Conservation (phyloP, 2,329 filamentous ascomycete species). For the Sphaerulina musiva region DNA sequence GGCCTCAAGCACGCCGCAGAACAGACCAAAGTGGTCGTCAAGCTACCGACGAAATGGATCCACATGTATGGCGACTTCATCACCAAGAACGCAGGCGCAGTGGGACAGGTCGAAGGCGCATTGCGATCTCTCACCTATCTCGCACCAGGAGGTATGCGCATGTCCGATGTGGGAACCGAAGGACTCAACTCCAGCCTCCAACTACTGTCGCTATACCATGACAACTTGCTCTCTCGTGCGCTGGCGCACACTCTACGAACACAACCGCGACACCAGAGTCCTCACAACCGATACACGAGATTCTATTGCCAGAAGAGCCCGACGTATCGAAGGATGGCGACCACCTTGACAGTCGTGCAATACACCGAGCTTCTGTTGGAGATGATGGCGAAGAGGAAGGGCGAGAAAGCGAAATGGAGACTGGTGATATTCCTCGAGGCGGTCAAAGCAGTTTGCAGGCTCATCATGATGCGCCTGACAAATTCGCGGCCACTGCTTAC, state of each 20-base stretch:
- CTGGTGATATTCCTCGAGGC: conserved; percentile 78
- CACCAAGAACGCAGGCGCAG: conserved; percentile 85
- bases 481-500: conserved; percentile 74
- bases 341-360: conserved; percentile 79
- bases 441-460: conserved; percentile 75
- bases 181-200: conserved; percentile 75
- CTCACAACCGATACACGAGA: conserved; percentile 58
- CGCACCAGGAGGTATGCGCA: conserved; percentile 80
- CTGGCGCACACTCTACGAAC: conserved; percentile 49
- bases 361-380: conserved; percentile 97
- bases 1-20: conserved; percentile 26
- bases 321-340: conserved; percentile 73
- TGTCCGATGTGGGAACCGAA: conserved; percentile 92
- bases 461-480: conserved; percentile 75
- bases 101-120: conserved; percentile 91
- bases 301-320: conserved; percentile 57
- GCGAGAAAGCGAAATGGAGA: conserved; percentile 76
- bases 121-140: conserved; percentile 91
- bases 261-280: conserved; percentile 43
- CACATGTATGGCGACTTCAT: conserved; percentile 80
- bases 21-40: conserved; percentile 27
- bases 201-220: conserved; percentile 87
- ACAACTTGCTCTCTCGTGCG: conserved; percentile 68
- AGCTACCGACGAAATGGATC: conserved; percentile 30
- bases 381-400: conserved; percentile 84